A percentile compares a stretch with the other conserved stretches of the same genome.
These are phyloP conservation scores for Curvularia lunata DNA, from an alignment of 2,329 filamentous ascomycete species.

Conservation along the genomic window DNA sequence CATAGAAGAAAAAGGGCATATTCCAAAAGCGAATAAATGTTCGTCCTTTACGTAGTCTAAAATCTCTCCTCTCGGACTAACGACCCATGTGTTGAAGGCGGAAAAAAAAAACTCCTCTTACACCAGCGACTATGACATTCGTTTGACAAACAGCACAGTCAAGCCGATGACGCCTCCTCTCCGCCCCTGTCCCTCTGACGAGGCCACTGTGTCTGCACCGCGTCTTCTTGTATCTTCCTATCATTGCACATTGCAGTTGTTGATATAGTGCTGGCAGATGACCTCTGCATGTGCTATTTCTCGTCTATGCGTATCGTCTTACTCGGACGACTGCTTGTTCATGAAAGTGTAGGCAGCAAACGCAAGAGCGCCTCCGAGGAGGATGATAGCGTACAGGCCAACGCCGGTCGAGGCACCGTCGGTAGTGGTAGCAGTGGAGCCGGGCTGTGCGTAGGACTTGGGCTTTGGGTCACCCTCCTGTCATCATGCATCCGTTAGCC, in stretches of 20 bases:
- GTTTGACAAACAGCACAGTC: background rate
- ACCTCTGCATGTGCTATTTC: background rate
- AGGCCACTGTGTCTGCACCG: background rate
- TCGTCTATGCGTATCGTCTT: background rate
- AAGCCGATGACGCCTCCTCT: background rate
- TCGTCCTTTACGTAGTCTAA: background rate
- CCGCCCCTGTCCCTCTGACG: background rate
- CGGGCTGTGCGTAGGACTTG: conserved; percentile 61
- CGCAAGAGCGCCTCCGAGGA: conserved; percentile 76
- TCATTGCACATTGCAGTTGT: background rate
- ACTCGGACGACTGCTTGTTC: conserved; percentile 57
- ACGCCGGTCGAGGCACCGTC: conserved; percentile 69
- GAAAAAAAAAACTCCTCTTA: background rate
- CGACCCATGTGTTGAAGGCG: background rate
- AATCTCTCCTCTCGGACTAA: background rate
- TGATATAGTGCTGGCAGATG: background rate
- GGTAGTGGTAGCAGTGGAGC: conserved; percentile 56
- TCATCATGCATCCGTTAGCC: conserved; percentile 8
- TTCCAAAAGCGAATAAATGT: background rate
- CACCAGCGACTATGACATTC: background rate
- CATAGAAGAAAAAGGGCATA: no score
- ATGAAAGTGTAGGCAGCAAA: conserved; percentile 88
- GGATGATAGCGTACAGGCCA: conserved; percentile 79
- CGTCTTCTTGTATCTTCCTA: background rate
- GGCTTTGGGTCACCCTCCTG: conserved; percentile 78